Percentiles rank a stretch among this genome's conserved stretches.
Evolutionary conservation across 2,329 filamentous ascomycete species (phyloP).

Genomic region (Talaromyces sp.): DNA sequence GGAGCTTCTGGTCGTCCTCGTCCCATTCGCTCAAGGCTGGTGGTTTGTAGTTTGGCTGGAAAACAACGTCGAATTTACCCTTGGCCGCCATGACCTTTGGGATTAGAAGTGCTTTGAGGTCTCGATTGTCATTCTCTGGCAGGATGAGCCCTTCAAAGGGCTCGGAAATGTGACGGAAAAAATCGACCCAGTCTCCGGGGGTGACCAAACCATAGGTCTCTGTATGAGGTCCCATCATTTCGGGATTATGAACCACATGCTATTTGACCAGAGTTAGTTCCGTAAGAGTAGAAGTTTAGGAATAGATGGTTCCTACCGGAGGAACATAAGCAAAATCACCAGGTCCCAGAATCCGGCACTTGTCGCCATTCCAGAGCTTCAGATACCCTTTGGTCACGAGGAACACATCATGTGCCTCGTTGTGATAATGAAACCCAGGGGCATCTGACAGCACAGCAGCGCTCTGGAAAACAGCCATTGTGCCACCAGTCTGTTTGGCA

Average conservation of each 20-base stretch:
- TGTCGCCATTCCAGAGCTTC: constrained; percentile 54
- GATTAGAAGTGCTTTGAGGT: constrained; percentile 45
- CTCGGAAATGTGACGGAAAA: constrained; percentile 54
- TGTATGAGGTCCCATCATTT: constrained; percentile 49
- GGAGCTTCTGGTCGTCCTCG: constrained; percentile 4
- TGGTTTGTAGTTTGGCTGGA: constrained; percentile 41
- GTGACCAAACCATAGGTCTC: constrained; percentile 51
- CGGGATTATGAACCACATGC: constrained; percentile 48
- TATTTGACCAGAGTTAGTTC: constrained; percentile 19
- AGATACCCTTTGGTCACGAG: constrained; percentile 50
- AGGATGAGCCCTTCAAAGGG: constrained; percentile 45
- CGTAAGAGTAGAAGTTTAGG: constrained; percentile 15
- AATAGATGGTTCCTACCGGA: constrained; percentile 35
- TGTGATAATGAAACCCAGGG: constrained; percentile 51
- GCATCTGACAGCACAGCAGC: constrained; percentile 33
- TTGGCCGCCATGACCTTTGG: constrained; percentile 52
- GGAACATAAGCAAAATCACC: constrained; percentile 56
- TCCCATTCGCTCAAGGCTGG: constrained; percentile 5
- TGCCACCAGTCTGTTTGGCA: constrained; percentile 46
- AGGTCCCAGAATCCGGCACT: constrained; percentile 47
- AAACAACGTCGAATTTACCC: constrained; percentile 52
- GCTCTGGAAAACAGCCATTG: constrained; percentile 47
- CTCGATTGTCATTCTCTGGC: constrained; percentile 48
- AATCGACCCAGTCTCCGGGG: constrained; percentile 55
- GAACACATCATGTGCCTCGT: constrained; percentile 53